Conservation (phyloP, 1,139 yeast genomes). For the Scheffersomyces illinoinensis region DNA sequence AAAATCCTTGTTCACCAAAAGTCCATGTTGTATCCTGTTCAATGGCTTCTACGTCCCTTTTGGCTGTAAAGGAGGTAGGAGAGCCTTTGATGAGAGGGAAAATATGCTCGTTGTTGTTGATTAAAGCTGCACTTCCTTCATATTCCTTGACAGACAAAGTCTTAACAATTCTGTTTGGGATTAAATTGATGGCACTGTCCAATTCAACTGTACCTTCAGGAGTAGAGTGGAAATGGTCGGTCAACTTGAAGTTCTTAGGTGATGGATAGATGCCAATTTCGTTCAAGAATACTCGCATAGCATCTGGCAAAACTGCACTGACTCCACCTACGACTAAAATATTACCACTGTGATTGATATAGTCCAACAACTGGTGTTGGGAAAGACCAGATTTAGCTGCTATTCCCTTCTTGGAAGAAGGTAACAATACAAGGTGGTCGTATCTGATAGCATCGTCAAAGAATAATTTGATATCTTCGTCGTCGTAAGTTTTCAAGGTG, state of each 20-base stretch:
- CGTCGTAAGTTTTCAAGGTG: slow-evolving; percentile 27
- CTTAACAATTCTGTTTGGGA: slow-evolving; percentile 21
- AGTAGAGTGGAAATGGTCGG: slow-evolving; percentile 62
- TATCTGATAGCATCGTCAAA: slow-evolving; percentile 27
- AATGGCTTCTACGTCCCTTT: slow-evolving; percentile 36
- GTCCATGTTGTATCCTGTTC: slow-evolving; percentile 66
- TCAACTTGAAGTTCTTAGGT: slow-evolving; percentile 66
- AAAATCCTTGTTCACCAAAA: slow-evolving; percentile 75
- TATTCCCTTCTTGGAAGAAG: slow-evolving; percentile 38
- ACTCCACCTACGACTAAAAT: slow-evolving; percentile 60
- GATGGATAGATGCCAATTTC: slow-evolving; percentile 85
- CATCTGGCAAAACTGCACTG: slow-evolving; percentile 55
- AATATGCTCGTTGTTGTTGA: slow-evolving; percentile 55
- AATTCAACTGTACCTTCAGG: slow-evolving; percentile 25
- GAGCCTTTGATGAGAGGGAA: slow-evolving; percentile 75
- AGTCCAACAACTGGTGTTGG: slow-evolving; percentile 42
- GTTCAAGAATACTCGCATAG: slow-evolving; percentile 64
- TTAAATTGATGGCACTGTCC: slow-evolving; percentile 25
- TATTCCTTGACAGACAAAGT: slow-evolving; percentile 21
- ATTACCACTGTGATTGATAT: slow-evolving; percentile 70
- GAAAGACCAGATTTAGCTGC: slow-evolving; percentile 31
- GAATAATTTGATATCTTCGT: slow-evolving; percentile 23
- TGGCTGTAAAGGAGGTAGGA: slow-evolving; percentile 61
- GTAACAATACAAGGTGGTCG: slow-evolving; percentile 39
- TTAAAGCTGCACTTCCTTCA: slow-evolving; percentile 43